A percentile compares a stretch with the other conserved stretches of the same genome.
Conservation (phyloP, 139 green algal species). For the Chlorella vulgaris region DNA sequence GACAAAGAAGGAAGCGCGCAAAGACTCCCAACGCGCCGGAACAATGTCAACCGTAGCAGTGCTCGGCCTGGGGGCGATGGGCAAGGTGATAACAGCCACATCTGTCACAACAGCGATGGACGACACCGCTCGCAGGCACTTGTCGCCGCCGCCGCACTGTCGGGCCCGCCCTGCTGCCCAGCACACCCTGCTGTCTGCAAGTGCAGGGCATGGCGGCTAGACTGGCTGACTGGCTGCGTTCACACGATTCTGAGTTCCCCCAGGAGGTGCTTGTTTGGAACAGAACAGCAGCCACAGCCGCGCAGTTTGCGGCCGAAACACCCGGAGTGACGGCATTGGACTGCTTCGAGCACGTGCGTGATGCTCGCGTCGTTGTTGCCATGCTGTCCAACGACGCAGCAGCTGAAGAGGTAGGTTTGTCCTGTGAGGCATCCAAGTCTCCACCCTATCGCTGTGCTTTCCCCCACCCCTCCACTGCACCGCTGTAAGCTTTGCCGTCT, state of each 20-base stretch:
- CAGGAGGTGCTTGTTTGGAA: conserved; percentile 30
- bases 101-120: too few relatives aligned
- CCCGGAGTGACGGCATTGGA: background rate
- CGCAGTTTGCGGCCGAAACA: background rate
- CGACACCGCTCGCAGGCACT: background rate
- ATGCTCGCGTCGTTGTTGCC: background rate
- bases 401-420: background rate
- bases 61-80: conserved; percentile 37
- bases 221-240: background rate
- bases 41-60: background rate
- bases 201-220: conserved; percentile 6
- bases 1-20: background rate
- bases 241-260: background rate
- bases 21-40: background rate
- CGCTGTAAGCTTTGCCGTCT: background rate
- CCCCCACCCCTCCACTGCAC: too few relatives aligned
- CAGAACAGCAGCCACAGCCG: background rate
- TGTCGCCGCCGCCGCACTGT: background rate
- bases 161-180: background rate
- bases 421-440: too few relatives aligned
- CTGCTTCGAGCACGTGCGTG: background rate
- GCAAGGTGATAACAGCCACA: too few relatives aligned
- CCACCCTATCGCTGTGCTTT: too few relatives aligned
- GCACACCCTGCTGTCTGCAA: background rate
- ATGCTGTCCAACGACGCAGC: conserved; percentile 35